phyloP scores from a whole-genome alignment of 2,329 filamentous ascomycete species.

The Epichloe elymi region DNA sequence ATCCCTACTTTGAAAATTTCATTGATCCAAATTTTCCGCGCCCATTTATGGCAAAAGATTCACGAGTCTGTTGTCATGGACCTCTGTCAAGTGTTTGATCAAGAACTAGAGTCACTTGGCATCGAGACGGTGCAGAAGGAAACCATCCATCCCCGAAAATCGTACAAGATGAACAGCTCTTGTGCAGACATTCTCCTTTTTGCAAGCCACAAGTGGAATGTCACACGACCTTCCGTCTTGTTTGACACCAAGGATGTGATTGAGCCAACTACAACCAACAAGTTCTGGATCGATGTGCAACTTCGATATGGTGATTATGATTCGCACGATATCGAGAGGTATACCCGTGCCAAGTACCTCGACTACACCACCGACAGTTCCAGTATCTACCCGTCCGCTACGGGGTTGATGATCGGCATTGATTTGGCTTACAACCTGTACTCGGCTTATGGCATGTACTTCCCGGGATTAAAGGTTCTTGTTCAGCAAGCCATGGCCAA shows the following conservation, averaged over 20 bases:
- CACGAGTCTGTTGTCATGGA: constrained; percentile 99
- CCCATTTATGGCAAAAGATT: constrained; percentile 99
- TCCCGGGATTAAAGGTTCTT: constrained; percentile 90
- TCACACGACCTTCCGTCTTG: constrained; percentile 80
- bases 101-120: constrained; percentile 86
- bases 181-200: constrained; percentile 91
- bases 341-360: constrained; percentile 93
- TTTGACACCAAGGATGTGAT: constrained; percentile 96
- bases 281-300: constrained; percentile 98
- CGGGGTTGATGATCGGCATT: constrained; percentile 93
- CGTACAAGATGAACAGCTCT: constrained; percentile 99
- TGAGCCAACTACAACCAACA: constrained; percentile 88
- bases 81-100: constrained; percentile 94
- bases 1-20: constrained; percentile 97
- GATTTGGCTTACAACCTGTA: constrained; percentile 97
- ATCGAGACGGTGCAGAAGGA: constrained; percentile 99
- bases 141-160: constrained; percentile 97
- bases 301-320: constrained; percentile 96
- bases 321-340: constrained; percentile 96
- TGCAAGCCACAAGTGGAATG: constrained; percentile 97
- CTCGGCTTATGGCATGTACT: constrained; percentile 96
- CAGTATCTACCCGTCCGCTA: constrained; percentile 95
- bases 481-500: constrained; percentile 98
- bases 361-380: constrained; percentile 98
- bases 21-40: constrained; percentile 96